Base-by-base conservation (phyloP, 257 asterid genomes). In the Salvia miltiorrhiza region DNA sequence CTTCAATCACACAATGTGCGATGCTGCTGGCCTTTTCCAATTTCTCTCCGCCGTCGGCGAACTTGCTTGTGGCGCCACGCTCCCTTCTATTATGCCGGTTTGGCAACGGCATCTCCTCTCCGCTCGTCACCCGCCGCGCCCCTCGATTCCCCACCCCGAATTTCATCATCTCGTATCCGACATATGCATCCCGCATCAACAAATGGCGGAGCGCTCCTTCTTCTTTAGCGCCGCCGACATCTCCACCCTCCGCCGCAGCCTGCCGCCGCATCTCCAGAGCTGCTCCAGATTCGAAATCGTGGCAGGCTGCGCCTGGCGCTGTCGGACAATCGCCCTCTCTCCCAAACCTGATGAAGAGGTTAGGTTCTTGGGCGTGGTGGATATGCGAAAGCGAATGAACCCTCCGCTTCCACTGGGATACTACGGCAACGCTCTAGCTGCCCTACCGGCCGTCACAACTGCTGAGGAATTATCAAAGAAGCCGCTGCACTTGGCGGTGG, bases 1-100 rank as follows among this genome's bases (percentile, higher is more conserved):
- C 20, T 80, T 82, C 17, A 85, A 85, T 32, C 96, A 87, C 84
- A 74, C 89, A 0, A 79, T 85, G 79, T 16, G 85, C 20, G 96
- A 89, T 9, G 92, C 76, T 1, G 45, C 79, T 0, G 96, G 96
- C 8, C 77, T 85, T 0, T 80, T 66, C 33, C 90, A 80, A 47
- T 89, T 89, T 73, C 74, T 84, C 83, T 35, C 71, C 0, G 86
- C 90, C 7, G 76, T 87, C 0, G 89, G 80, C 5, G 93, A 90
- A 71, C 69, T 87, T 0, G 95, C 96, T 2, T 75, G 83, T 4
- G 96, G 93, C 2, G 79, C 76, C 0, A 19, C 70, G 0, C 0
- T 7, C 57, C 57, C 57, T 19, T 50, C 57, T 11, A 9, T 10
- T 19, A 0, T 6, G 0, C 56, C 56, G 7, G 56, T 49, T 19